These are phyloP conservation scores for Phoenix roebelenii DNA, from an alignment of 176 grass and related monocot species.

Conservation along the genomic window DNA sequence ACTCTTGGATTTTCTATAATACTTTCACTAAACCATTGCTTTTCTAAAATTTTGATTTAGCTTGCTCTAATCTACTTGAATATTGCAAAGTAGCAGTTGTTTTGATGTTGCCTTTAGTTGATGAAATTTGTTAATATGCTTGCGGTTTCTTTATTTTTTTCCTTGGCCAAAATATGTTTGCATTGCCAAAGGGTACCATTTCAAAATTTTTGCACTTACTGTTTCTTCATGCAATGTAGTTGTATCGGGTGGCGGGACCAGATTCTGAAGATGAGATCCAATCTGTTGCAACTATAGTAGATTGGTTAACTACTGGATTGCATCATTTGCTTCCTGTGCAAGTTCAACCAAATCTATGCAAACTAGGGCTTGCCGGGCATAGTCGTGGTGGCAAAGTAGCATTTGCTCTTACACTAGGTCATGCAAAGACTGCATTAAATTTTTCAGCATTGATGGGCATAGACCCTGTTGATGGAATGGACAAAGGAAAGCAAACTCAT, in stretches of 20 bases:
- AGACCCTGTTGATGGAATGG: constrained; percentile 86
- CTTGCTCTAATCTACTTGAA: too few relatives aligned
- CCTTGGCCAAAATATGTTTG: too few relatives aligned
- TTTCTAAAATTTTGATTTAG: too few relatives aligned
- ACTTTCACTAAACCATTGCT: too few relatives aligned
- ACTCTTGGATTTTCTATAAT: too few relatives aligned
- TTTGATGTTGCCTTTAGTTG: too few relatives aligned
- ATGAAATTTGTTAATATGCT: too few relatives aligned
- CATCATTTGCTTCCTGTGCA: constrained; percentile 5
- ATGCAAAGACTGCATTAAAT: constrained; percentile 18
- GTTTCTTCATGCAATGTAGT: constrained; percentile 14
- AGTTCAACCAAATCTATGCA: constrained; percentile 25
- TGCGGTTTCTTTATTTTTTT: too few relatives aligned
- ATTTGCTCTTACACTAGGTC: constrained; percentile 46
- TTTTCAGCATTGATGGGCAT: constrained; percentile 61
- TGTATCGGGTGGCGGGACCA: constrained; percentile 51
- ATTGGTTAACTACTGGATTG: constrained; percentile 51
- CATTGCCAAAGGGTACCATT: too few relatives aligned
- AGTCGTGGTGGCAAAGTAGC: constrained; percentile 81
- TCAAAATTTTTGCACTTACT: too few relatives aligned
- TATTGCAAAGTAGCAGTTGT: too few relatives aligned
- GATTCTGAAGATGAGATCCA: constrained; percentile 62
- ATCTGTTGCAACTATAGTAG: constrained; percentile 36
- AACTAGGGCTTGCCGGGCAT: constrained; percentile 58
- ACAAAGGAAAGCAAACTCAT: constrained; percentile 39